Conservation (phyloP, 2,329 filamentous ascomycete genomes). For the Colletotrichum gigasporum region DNA sequence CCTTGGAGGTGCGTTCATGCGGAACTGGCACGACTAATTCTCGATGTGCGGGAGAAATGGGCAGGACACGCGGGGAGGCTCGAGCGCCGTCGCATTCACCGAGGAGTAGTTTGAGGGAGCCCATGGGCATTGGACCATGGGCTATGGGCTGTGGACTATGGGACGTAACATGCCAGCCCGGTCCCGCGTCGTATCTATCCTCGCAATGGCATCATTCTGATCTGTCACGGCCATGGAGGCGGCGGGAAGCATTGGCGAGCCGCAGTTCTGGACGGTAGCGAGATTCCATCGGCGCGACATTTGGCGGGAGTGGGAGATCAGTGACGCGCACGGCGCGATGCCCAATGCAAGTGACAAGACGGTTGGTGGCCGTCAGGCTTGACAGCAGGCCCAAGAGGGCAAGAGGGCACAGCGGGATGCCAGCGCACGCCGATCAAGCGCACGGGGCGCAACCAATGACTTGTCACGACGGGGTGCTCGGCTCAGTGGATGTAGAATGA, state of each 20-base stretch:
- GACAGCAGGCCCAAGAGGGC: conserved; percentile 14
- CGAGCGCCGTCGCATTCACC: conserved; percentile 16
- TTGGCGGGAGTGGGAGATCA: not conserved
- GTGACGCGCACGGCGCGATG: conserved; percentile 14
- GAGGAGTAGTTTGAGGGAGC: conserved; percentile 23
- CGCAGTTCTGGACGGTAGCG: not conserved
- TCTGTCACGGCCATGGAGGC: not conserved
- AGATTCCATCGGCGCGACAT: conserved; percentile 1
- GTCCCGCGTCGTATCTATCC: not conserved
- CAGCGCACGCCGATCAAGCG: conserved; percentile 30
- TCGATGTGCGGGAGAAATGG: not conserved
- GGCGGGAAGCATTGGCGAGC: not conserved
- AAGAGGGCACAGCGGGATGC: too few relatives aligned
- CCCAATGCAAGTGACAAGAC: conserved; percentile 16
- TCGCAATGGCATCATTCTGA: conserved; percentile 5
- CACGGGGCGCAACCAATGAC: conserved; percentile 24
- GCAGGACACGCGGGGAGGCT: conserved; percentile 6
- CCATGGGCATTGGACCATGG: not conserved
- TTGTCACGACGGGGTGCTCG: conserved; percentile 16
- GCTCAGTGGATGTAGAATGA: conserved; percentile 23
- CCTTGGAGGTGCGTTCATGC: conserved; percentile 20
- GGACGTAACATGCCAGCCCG: conserved; percentile 1
- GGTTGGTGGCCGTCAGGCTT: conserved; percentile 18
- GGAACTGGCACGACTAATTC: conserved; percentile 1
- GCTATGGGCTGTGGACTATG: not conserved